Evolutionary conservation across 805 yeast species (phyloP).

Genomic region (Suhomyces emberorum): DNA sequence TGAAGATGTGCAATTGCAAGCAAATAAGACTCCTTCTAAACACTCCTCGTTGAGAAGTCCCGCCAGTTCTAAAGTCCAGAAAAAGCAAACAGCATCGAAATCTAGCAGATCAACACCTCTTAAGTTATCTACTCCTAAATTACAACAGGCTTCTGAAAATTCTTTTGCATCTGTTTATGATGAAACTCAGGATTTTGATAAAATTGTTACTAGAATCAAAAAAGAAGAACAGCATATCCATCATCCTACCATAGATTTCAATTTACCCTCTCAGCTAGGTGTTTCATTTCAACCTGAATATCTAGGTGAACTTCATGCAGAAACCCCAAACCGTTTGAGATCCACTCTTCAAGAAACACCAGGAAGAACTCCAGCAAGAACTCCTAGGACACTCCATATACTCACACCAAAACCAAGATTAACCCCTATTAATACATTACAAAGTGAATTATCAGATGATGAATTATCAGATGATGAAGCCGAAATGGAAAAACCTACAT

Average conservation of each 20-base stretch:
- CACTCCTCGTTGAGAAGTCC: too few relatives aligned
- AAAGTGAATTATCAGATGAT: constrained; percentile 11
- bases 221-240: constrained; percentile 5
- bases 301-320: not conserved
- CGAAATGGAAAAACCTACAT: not conserved
- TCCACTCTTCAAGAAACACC: constrained; percentile 9
- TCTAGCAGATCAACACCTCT: not conserved
- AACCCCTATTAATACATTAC: constrained; percentile 8
- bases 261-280: constrained; percentile 36
- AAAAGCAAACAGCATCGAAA: not conserved
- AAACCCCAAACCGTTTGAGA: constrained; percentile 8
- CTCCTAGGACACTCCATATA: not conserved
- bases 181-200: constrained; percentile 25
- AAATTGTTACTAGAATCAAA: constrained; percentile 15
- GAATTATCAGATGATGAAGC: not conserved
- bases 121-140: not conserved
- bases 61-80: not conserved
- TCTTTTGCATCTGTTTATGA: constrained; percentile 15
- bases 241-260: constrained; percentile 10
- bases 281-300: constrained; percentile 17
- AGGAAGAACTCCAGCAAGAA: constrained; percentile 4
- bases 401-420: constrained; percentile 14
- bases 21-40: not conserved
- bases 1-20: constrained; percentile 3
- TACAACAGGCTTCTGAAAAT: too few relatives aligned